phyloP scores from a whole-genome alignment of 352 stramenopile genomes.

The Elongisporangium undulatum region DNA sequence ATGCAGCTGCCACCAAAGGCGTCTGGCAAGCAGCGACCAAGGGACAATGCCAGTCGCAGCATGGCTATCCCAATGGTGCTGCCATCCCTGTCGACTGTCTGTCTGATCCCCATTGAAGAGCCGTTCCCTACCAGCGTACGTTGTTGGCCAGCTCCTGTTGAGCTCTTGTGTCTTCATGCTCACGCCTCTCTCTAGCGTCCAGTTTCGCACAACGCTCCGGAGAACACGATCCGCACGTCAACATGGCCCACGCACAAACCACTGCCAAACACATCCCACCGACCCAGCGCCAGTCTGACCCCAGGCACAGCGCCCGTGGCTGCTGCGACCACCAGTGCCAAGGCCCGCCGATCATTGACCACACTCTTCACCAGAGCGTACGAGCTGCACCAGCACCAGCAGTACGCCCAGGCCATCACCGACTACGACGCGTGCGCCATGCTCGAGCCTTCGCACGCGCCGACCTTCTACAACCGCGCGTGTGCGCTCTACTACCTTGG shows the following conservation, averaged over 20 bases:
- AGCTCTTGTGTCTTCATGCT: neutral
- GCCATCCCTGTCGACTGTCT: neutral
- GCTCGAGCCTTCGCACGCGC: conserved; percentile 29
- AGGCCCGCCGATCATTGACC: conserved; percentile 28
- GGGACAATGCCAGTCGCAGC: neutral
- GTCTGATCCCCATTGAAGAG: neutral
- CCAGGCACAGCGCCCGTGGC: neutral
- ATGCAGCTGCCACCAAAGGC: neutral
- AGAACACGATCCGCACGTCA: neutral
- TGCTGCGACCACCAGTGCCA: conserved; percentile 4
- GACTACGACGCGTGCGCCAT: conserved; percentile 52
- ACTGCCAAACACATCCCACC: neutral
- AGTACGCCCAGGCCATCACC: conserved; percentile 36
- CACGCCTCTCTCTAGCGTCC: neutral
- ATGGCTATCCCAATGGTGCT: neutral
- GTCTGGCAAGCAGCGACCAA: neutral
- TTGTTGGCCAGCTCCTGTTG: too few relatives aligned
- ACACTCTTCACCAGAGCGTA: conserved; percentile 54
- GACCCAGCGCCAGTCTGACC: neutral
- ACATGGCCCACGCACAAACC: neutral
- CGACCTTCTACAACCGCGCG: conserved; percentile 56
- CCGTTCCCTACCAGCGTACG: neutral
- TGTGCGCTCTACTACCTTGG: conserved; percentile 53
- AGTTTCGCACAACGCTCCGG: neutral
- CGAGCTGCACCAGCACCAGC: conserved; percentile 42